Base-by-base conservation (phyloP, 257 asterid species). In the Rauvolfia tetraphylla region DNA sequence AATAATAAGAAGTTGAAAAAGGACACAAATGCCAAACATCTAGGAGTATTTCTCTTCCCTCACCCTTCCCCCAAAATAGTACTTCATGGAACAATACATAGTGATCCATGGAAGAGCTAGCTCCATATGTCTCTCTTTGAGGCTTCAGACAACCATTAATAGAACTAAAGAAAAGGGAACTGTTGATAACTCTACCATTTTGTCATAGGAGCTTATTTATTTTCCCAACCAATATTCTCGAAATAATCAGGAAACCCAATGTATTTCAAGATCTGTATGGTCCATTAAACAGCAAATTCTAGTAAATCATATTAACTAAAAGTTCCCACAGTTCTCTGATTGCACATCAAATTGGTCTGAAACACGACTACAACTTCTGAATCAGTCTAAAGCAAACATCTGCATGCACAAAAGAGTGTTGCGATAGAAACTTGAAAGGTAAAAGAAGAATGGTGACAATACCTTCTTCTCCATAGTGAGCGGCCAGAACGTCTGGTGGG, bases 401-500 rank as follows among this genome's bases (percentile, higher is more conserved):
- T 11, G 31, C 18, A 29, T 13, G 23, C 59, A 53, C n/a, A 36
- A 1, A 44, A 14, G 54, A 54, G 51, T 39, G 44, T 33, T 67
- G 22, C 42, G 74, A 54, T 20, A n/a, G 34, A 61, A 63, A 1
- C 17, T 41, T 27, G 39, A 29, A 75, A 38, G 51, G 54, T 48
- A 44, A 33, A 38, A 17, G 7, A 13, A 78, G 12, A 71, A 67
- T 11, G 74, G 31, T 15, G 46, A 49, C 27, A 33, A 23, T 82
- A 95, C 99, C 99, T 81, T 95, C 96, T 72, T 95, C 99, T 41
- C 98, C 99, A 79, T 95, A 95, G 76, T 95, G 92, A 78, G 97
- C 87, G 33, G 98, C 93, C 76, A 95, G 79, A 33, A 84, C 89
- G 86, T 91, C 97, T 39, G 94, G 80, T 33, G 99, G 99, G 79